Evolutionary conservation across 2,329 filamentous ascomycete genomes (phyloP), one percentile per base, ranked within the genome.

Genomic region (Septoria petroselini): DNA sequence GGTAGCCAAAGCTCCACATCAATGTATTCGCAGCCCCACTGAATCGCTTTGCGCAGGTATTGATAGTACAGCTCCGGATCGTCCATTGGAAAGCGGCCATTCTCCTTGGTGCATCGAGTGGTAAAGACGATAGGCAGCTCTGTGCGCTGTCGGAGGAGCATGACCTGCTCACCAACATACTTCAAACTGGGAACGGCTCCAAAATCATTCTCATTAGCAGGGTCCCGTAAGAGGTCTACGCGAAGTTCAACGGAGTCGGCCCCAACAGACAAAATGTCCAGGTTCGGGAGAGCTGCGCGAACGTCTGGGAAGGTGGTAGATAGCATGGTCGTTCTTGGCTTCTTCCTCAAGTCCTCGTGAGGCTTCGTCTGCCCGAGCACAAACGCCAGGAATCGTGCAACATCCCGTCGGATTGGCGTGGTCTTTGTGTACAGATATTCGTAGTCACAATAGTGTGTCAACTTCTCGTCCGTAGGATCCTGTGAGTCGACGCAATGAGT

Each of bases 41-140:
- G 85, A 46, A 93, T 87, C 3, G 89, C 88, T 29, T 86, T 82
- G 62, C 84, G 84, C n/a, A 94, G 77, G 63, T 93, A 91, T 52
- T 83, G 77, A 68, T 87, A 88, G 67, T 85, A 91, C 35, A 93
- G 66, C 11, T 76, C 73, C 0, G 87, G 86, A 48, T 89, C 80
- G 33, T 88, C 83, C 85, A 91, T 91, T 0, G 88, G 88, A 55
- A 93, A 94, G 18, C 82, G 82, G 25, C 88, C 88, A 63, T 91
- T 93, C 64, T 94, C 88, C 23, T 78, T 81, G 2, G 82, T 88
- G 66, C 88, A 93, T 58, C 89, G 78, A 0, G 86, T 91, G 0
- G 89, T 94, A 66, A 91, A 91, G 49, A 94, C 90, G 65, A 95
- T 88, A n/a, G 89, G 89, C 34, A 95, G 73, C 62, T 94, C 88